Percentiles rank a stretch among this genome's conserved stretches.
Conservation (phyloP, 208 protist species). For the Strigomonas culicis region DNA sequence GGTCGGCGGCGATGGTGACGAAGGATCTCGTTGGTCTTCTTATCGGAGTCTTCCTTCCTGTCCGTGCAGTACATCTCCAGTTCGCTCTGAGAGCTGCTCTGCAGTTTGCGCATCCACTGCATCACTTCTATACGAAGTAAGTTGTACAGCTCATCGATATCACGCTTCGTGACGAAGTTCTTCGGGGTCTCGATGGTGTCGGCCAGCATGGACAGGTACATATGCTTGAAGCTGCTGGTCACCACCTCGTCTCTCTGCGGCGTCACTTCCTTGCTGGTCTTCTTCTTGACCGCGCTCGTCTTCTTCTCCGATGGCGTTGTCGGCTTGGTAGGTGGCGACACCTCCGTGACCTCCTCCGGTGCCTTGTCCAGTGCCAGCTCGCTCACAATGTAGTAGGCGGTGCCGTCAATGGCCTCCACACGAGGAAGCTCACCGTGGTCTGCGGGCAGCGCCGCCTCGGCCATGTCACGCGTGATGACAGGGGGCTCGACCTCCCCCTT, state of each 20-base stretch:
- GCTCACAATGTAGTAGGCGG: conserved; percentile 28
- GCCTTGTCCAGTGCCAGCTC: conserved; percentile 8
- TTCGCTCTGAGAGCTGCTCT: conserved; percentile 1
- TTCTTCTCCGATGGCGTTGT: conserved; percentile 2
- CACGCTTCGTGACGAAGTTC: conserved; percentile 18
- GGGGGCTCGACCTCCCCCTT: not conserved
- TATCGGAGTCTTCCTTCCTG: conserved; percentile 13
- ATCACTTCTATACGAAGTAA: conserved; percentile 34
- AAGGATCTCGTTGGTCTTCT: conserved; percentile 41
- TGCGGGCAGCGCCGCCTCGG: conserved; percentile 11
- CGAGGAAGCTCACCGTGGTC: conserved; percentile 24
- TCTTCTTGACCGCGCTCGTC: not conserved
- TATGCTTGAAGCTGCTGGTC: conserved; percentile 20
- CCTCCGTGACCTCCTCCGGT: not conserved
- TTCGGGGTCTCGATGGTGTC: conserved; percentile 25
- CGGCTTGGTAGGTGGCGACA: not conserved
- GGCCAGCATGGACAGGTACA: conserved; percentile 25
- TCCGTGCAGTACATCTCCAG: conserved; percentile 19
- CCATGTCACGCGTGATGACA: conserved; percentile 5
- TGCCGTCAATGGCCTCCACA: conserved; percentile 26
- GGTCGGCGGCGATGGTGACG: conserved; percentile 77
- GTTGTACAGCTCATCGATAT: conserved; percentile 30
- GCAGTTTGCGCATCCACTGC: conserved; percentile 30
- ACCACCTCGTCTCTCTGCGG: not conserved
- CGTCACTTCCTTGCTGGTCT: not conserved